A percentile compares a stretch with the other conserved stretches of the same genome.
Conservation (phyloP, 192 early-diverging fungal species). For the Gorgonomyces haynaldii region DNA sequence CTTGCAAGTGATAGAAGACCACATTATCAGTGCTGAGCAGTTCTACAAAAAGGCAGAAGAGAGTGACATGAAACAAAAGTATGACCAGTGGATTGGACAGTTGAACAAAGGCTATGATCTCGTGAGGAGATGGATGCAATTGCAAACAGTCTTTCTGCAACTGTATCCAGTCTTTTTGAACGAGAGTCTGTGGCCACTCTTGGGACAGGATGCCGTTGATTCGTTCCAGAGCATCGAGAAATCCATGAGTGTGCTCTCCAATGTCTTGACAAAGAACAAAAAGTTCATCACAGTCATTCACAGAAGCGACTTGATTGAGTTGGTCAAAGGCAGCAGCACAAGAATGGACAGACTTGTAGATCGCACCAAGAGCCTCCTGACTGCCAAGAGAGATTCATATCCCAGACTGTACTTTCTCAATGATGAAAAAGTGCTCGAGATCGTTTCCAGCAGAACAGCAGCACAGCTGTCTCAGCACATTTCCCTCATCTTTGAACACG, state of each 20-base stretch:
- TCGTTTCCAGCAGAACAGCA: constrained; percentile 4
- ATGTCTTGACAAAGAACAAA: constrained; percentile 20
- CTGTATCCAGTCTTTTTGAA: constrained; percentile 17
- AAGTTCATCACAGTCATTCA: constrained; percentile 21
- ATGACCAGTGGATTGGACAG: constrained; percentile 19
- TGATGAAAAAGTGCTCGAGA: constrained; percentile 17
- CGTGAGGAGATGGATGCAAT: constrained; percentile 5
- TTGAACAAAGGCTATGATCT: constrained; percentile 15
- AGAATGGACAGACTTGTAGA: constrained; percentile 1
- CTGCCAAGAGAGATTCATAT: constrained; percentile 14
- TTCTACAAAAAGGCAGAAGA: not conserved
- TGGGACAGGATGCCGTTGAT: constrained; percentile 8
- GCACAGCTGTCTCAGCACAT: not conserved
- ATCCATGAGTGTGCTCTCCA: constrained; percentile 13
- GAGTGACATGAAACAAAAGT: constrained; percentile 6
- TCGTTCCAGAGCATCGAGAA: constrained; percentile 18
- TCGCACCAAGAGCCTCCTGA: constrained; percentile 6
- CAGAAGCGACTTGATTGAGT: constrained; percentile 20
- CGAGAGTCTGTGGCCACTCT: not conserved
- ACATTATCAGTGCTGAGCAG: constrained; percentile 18
- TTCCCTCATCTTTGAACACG: not conserved
- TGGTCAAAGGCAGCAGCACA: constrained; percentile 7
- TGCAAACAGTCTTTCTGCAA: constrained; percentile 14
- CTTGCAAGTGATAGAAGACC: constrained; percentile 16
- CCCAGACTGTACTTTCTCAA: constrained; percentile 25